Evolutionary conservation across 164 flowering plant species (phyloP), one percentile per base, ranked within the genome.

Genomic region (Cinnamomum chago): DNA sequence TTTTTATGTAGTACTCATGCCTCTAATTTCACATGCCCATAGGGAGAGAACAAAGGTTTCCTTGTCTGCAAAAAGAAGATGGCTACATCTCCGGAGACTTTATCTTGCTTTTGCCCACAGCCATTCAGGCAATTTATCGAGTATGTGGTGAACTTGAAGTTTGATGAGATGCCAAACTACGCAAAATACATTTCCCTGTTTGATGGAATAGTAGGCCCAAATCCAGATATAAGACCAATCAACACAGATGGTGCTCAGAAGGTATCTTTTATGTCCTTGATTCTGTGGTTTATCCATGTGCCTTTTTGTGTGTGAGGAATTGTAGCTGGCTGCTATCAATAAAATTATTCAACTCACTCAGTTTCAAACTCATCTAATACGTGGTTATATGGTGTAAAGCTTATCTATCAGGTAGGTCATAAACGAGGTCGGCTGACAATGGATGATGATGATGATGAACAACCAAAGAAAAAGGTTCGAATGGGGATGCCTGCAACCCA

Each of bases 401-500:
- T 94, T 76, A 83, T 95, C 73, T 84, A 81, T 77, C 97, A 89
- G 81, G 98, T 95, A 72, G 99, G 99, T 18, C 99, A 92, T 1
- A 95, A 95, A 87, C 86, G 99, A 80, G 92, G 93, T 24, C 84
- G 98, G 6, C 70, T 91, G 80, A 85, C 87, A 50, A 87, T 93
- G 85, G 95, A 89, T 67, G 91, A 87, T 14, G 95, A 95, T 51
- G 97, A 91, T 2, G 97, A 90, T 73, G 96, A 89, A 58, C 98
- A 90, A 73, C 97, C 94, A 67, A 90, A 88, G 88, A 93, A 95
- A 73, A 93, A 90, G 84, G 84, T 92, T 30, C 82, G 99, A 20
- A 83, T 93, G 89, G 98, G 99, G 15, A 89, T 87, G 90, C 98
- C 99, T 76, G 99, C 98, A 74, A 86, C 88, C 14, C 99, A 95